Evolutionary conservation across 148 eudicot species (phyloP).

Genomic region (Cornus florida): DNA sequence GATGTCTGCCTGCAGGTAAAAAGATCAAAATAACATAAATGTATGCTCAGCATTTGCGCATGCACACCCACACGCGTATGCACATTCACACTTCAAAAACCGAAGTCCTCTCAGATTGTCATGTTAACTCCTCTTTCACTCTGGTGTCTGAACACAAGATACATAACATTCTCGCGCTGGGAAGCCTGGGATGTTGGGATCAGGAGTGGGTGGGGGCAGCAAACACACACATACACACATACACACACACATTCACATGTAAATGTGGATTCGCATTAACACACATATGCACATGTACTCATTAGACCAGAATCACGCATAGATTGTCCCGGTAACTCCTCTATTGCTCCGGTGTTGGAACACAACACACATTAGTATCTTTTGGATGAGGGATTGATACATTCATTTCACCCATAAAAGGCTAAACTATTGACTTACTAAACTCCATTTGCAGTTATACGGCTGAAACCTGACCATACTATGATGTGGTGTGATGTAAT

Average conservation of each 20-base stretch:
- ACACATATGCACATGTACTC: background rate
- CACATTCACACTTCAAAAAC: background rate
- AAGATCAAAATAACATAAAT: background rate
- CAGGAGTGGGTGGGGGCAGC: too few relatives aligned
- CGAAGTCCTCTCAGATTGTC: background rate
- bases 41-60: background rate
- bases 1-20: conserved; percentile 44
- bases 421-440: background rate
- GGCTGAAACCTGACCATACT: too few relatives aligned
- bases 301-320: background rate
- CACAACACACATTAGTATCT: background rate
- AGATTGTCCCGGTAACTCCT: background rate
- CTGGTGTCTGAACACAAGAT: background rate
- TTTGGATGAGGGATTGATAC: background rate
- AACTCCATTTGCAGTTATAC: too few relatives aligned
- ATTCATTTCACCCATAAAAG: background rate
- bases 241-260: too few relatives aligned
- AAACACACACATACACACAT: too few relatives aligned
- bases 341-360: background rate
- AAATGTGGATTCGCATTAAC: background rate
- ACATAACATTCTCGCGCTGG: background rate
- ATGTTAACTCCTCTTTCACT: background rate
- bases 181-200: too few relatives aligned
- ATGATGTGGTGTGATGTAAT: too few relatives aligned
- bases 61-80: background rate